Evolutionary conservation across 371 early-diverging fungal genomes (phyloP), one percentile per base, ranked within the genome.

Genomic region (Massospora cicadina): DNA sequence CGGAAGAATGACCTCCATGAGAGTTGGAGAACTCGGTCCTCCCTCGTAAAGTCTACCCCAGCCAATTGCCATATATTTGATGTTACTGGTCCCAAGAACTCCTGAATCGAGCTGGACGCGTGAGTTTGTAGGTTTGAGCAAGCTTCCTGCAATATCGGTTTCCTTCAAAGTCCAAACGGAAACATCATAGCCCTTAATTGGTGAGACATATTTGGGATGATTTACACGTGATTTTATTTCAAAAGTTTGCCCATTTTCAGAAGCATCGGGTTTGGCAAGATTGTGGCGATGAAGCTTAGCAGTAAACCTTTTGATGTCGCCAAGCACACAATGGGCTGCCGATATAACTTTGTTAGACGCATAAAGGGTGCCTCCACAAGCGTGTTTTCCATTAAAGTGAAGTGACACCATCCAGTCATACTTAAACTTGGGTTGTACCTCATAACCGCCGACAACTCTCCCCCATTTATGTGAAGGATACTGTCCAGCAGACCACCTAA

Each of bases 321-420:
- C 65, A 31, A 27, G 53, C 28, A 76, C 68, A 61, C 78, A 78
- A 67, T 78, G 78, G 0, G 78, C 78, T 1, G 78, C 78, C 0
- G 78, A 74, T 17, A 78, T 54, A 13, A 78, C 62, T 68, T 66
- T 70, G n/a, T 67, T 58, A 43, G 66, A 59, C 23, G 66, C 67
- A 27, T 77, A 64, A 43, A 77, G 67, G 1, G 76, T 69, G n/a
- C 76, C 77, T 33, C 78, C 77, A 28, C 78, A 78, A 13, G 23
- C 33, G 27, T 61, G 54, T 10, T 61, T 54, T 17, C 62, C 62
- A 28, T 61, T 53, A 2, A 33, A 24, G 33, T 33, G 54, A 25
- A 61, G 33, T 17, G 62, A 25, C 17, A 33, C 62, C 62, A 61
- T 61, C 62, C 62, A 61, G 25, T 23, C n/a, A 33, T 61, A 61